Evolutionary conservation across 169 alveolate genomes (phyloP), one percentile per base, ranked within the genome.

Genomic region (Babesia sp.): DNA sequence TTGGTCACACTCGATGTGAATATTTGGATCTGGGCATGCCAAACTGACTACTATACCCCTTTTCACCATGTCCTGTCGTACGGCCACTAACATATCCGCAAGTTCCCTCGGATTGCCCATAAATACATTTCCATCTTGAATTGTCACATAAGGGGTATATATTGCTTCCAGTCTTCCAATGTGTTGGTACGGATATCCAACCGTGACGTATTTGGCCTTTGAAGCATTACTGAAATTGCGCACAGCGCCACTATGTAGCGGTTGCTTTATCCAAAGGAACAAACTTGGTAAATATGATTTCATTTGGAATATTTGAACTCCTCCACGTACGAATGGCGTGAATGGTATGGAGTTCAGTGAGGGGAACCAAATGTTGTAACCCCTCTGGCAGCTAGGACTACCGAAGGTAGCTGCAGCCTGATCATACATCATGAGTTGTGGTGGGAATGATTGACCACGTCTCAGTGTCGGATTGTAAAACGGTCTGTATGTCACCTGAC

Each of bases 141-240:
- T 36, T 31, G 56, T 79, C 26, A 79, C 71, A 59, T 79, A 79
- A n/a, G 87, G 87, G 4, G 87, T 79, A 22, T 37, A 69, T 55
- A 79, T 79, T 1, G 87, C 61, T 63, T 69, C 73, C 33, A 79
- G 51, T 3, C 70, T 31, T 18, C 87, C 87, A 31, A 79, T 33
- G 68, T 79, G 83, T 48, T 79, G 72, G 34, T 79, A 79, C 33
- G 87, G 87, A 54, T 79, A 79, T 8, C 87, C 87, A 29, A 79
- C 87, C 6, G 51, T 16, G 18, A 79, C 44, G 36, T 69, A 59
- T 0, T 41, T 67, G 12, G 78, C 26, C 58, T 29, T 53, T n/a
- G 68, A 29, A 2, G 74, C 77, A 54, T 31, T 61, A 9, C 41
- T 34, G 26, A 79, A 50, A 36, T 79, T 79, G 16, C 71, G 28